Evolutionary conservation across 306 rosid species (phyloP).

Genomic region (Acacia crassicarpa): DNA sequence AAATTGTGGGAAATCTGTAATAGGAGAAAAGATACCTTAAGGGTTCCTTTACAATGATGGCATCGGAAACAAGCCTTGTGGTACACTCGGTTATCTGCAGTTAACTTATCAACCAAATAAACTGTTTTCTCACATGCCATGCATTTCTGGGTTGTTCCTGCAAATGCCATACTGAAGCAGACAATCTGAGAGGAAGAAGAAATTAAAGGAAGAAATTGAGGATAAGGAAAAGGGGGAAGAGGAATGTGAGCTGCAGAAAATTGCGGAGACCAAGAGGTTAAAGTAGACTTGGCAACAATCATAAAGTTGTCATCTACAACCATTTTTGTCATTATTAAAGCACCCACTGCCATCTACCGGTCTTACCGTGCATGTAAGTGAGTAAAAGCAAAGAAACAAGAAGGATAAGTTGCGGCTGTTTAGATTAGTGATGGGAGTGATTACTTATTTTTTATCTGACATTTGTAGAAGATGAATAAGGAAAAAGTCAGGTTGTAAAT

Average conservation of each 20-base stretch:
- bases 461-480: no score
- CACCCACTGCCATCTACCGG: not conserved
- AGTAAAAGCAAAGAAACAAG: not conserved
- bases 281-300: slow-evolving; percentile 34
- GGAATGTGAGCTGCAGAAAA: slow-evolving; percentile 39
- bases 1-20: not conserved
- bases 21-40: slow-evolving; percentile 58
- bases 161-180: slow-evolving; percentile 71
- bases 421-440: no score
- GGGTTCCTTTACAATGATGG: slow-evolving; percentile 99
- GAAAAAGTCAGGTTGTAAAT: no score
- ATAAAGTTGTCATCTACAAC: slow-evolving; percentile 47
- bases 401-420: not conserved
- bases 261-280: slow-evolving; percentile 13
- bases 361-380: slow-evolving; percentile 26
- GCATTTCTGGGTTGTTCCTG: slow-evolving; percentile 99
- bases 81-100: slow-evolving; percentile 87
- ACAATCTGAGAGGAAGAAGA: slow-evolving; percentile 10
- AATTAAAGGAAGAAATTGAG: not conserved
- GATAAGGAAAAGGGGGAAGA: slow-evolving; percentile 36
- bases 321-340: slow-evolving; percentile 49
- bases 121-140: slow-evolving; percentile 99
- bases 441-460: no score
- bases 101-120: slow-evolving; percentile 90
- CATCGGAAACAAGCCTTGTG: slow-evolving; percentile 99